Evolutionary conservation across 495 filamentous ascomycete genomes (phyloP).

Genomic region (Geopyxis carbonaria): DNA sequence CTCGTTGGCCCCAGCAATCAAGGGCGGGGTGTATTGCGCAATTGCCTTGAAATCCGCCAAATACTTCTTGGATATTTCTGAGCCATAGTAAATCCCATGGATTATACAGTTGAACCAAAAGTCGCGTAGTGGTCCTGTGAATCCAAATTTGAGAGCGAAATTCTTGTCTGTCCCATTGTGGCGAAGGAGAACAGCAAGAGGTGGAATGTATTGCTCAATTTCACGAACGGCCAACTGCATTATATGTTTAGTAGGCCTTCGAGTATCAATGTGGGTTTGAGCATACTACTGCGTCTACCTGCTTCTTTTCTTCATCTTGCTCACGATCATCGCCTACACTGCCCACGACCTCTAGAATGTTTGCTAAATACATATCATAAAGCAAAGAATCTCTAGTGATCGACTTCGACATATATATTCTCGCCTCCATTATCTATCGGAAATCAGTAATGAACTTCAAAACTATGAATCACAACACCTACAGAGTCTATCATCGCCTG

Average conservation of each 20-base stretch:
- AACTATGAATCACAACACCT: conserved; percentile 23
- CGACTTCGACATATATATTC: conserved; percentile 53
- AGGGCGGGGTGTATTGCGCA: conserved; percentile 66
- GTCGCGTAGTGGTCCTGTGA: conserved; percentile 57
- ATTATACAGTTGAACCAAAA: conserved; percentile 95
- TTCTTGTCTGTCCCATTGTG: conserved; percentile 18
- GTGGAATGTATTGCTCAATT: conserved; percentile 66
- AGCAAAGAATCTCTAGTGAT: conserved; percentile 49
- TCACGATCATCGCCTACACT: conserved; percentile 65
- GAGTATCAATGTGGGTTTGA: conserved; percentile 11
- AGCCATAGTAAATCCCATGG: conserved; percentile 68
- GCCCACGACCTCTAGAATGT: conserved; percentile 74
- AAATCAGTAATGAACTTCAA: background rate
- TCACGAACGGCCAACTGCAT: conserved; percentile 63
- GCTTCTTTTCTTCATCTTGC: conserved; percentile 16
- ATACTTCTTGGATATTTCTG: conserved; percentile 48
- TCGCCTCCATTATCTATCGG: conserved; percentile 51
- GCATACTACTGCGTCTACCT: conserved; percentile 30
- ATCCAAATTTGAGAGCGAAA: conserved; percentile 17
- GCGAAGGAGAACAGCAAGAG: conserved; percentile 53
- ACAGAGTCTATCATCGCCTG: conserved; percentile 43
- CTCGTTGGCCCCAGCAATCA: conserved; percentile 47
- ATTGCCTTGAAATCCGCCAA: conserved; percentile 58
- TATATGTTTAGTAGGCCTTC: conserved; percentile 44
- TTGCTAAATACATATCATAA: conserved; percentile 59